Conservation (phyloP, 768 basidiomycete species). For the Auricularia sp. region DNA sequence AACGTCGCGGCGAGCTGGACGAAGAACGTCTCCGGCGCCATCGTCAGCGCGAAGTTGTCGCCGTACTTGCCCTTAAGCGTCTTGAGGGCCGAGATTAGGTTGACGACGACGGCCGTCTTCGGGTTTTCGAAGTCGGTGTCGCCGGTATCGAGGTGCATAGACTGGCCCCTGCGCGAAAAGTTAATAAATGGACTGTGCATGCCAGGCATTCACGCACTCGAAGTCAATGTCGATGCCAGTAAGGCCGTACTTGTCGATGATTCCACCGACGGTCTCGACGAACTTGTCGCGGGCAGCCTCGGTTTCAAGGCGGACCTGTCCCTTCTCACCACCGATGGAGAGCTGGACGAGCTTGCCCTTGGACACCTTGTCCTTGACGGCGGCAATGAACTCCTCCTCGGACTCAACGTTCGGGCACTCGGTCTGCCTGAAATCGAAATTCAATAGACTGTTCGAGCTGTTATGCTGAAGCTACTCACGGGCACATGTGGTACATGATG, state of each 20-base stretch:
- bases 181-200: not conserved
- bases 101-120: not conserved
- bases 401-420: conserved; percentile 1
- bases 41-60: not conserved
- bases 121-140: not conserved
- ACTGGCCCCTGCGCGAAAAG: not conserved
- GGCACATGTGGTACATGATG: not conserved
- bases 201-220: not conserved
- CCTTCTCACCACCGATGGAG: conserved; percentile 1
- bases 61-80: not conserved
- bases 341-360: conserved; percentile 2
- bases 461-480: not conserved
- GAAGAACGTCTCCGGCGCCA: conserved; percentile 2
- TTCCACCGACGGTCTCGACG: not conserved
- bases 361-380: not conserved
- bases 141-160: not conserved
- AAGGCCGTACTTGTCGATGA: not conserved
- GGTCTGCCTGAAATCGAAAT: not conserved
- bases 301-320: not conserved
- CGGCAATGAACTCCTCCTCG: conserved; percentile 1
- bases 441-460: too few species aligned
- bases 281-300: conserved; percentile 3
- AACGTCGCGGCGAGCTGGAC: not conserved
- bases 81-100: not conserved
- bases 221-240: not conserved